Base-by-base conservation (phyloP, 345 rosid species). In the Arabis alpina region DNA sequence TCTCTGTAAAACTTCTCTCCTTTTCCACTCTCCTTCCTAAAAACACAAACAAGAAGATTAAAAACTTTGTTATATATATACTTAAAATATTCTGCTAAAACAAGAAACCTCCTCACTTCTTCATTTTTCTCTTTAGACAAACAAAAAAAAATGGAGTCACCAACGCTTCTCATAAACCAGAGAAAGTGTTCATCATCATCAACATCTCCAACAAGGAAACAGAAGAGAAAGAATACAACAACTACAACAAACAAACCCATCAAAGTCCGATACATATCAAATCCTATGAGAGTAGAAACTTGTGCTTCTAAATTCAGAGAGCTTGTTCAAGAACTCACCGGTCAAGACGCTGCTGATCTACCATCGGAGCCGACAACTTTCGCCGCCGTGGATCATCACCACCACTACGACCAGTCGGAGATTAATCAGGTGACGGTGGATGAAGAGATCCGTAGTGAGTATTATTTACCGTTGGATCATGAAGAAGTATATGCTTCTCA, bases 281-380 rank as follows among this genome's bases (percentile, higher is more conserved):
- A 78, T 54, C 96, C 97, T 4, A 81, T 91, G 92, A 89, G 84
- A 82, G 82, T 91, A 4, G 71, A 81, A 62, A 86, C 90, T 13
- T 82, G 88, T 11, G 90, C 97, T 3, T 81, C 97, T 0, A 72
- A 86, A 37, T 91, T 91, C 36, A 82, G 97, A 73, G 92, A 88
- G 64, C 78, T 86, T 10, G 97, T 91, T 39, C 96, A 91, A 72
- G 88, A 89, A 66, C 97, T 91, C 68, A 91, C 97, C 10, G 96
- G 97, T 0, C 85, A 88, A 61, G 85, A 87, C 73, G 90, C 98
- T 3, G 67, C 67, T 3, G 93, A 92, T 14, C 40, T 66, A 43
- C 73, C 80, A 25, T 41, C 23, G 7, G 64, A 54, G 23, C 47
- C 69, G 5, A 51, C 72, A 16, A 45, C 68, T 64, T 71, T 58